Conservation (phyloP, 371 early-diverging fungal species). For the Gilbertella persicaria region DNA sequence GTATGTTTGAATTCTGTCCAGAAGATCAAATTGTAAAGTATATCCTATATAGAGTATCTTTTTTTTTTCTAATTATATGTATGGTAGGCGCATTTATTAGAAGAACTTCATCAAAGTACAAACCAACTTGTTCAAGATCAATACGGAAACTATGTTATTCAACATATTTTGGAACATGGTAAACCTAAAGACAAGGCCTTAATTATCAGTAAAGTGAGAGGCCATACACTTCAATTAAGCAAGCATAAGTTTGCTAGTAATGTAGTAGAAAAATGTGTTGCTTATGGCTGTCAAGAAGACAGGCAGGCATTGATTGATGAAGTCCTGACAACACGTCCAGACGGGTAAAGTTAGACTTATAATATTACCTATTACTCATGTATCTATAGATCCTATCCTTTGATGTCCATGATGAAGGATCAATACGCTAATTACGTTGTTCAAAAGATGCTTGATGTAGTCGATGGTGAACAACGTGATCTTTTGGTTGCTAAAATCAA, state of each 20-base stretch:
- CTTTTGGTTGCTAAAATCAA: constrained; percentile 83
- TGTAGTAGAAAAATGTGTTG: constrained; percentile 96
- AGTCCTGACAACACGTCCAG: constrained; percentile 72
- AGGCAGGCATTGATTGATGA: constrained; percentile 88
- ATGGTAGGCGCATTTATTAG: constrained; percentile 70
- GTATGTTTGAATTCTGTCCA: constrained; percentile 98
- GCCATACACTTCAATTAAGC: constrained; percentile 85
- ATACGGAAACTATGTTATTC: constrained; percentile 98
- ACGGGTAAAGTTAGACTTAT: constrained; percentile 52
- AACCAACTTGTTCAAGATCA: constrained; percentile 96
- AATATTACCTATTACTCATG: not conserved
- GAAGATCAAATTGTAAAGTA: constrained; percentile 78
- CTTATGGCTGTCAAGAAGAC: constrained; percentile 72
- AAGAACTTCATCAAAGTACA: constrained; percentile 91
- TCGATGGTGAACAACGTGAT: constrained; percentile 85
- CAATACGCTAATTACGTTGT: constrained; percentile 99
- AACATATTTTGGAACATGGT: constrained; percentile 97
- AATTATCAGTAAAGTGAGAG: constrained; percentile 90
- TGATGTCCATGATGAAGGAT: constrained; percentile 97
- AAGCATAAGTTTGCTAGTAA: constrained; percentile 99
- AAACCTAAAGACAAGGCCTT: constrained; percentile 80
- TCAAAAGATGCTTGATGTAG: constrained; percentile 98
- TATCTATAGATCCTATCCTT: constrained; percentile 66
- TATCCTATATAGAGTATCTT: not conserved
- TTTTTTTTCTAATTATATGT: not conserved